A percentile compares a stretch with the other conserved stretches of the same genome.
Evolutionary conservation across 768 basidiomycete genomes (phyloP).

Genomic region (Xerocomellus amylosporus): DNA sequence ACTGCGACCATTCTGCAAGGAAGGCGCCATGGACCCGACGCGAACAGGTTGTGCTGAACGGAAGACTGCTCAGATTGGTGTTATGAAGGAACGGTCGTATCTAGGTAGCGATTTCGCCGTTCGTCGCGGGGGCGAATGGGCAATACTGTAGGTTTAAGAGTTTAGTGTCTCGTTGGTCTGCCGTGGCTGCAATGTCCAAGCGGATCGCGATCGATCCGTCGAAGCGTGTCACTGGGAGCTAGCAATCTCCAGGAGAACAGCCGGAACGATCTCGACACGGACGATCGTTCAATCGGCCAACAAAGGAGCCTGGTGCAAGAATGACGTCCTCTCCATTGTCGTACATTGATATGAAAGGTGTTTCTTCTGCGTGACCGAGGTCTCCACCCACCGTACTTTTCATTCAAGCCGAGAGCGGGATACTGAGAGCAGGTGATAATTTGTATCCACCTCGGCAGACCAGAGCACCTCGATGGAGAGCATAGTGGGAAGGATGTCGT

Average conservation of each 20-base stretch:
- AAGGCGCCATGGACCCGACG: not conserved
- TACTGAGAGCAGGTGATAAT: not conserved
- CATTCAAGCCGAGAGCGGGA: not conserved
- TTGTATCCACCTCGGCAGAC: not conserved
- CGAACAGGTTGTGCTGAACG: not conserved
- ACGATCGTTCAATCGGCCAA: too few species aligned
- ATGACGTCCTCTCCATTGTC: too few species aligned
- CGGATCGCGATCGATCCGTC: not conserved
- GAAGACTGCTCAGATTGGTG: not conserved
- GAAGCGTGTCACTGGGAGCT: not conserved
- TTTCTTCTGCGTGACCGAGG: too few species aligned
- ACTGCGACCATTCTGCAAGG: too few species aligned
- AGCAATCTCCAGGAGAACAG: too few species aligned
- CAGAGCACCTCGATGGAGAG: not conserved
- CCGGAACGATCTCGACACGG: not conserved
- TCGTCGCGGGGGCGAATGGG: not conserved
- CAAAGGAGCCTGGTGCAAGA: not conserved
- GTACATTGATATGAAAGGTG: too few species aligned
- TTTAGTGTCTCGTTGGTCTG: not conserved
- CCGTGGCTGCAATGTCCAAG: not conserved
- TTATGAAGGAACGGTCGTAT: not conserved
- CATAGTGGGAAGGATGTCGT: not conserved
- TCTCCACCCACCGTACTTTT: not conserved
- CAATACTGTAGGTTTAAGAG: not conserved
- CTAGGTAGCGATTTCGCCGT: not conserved